Evolutionary conservation across 2,329 filamentous ascomycete genomes (phyloP), one percentile per base, ranked within the genome.

Genomic region (Colletotrichum musicola): DNA sequence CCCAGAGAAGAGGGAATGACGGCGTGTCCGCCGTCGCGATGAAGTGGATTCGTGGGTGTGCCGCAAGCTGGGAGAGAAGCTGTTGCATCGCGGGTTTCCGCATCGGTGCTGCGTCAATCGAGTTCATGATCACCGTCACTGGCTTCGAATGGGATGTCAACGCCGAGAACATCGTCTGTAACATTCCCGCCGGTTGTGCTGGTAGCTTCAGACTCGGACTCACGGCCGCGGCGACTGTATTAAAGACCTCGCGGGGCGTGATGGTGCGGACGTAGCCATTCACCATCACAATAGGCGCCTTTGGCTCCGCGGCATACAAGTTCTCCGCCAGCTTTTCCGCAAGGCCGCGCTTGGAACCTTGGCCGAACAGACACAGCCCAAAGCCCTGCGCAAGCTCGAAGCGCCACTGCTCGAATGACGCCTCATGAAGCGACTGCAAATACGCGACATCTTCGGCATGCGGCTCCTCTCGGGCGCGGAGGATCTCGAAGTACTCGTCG

Each of bases 371-470:
- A 76, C 96, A 97, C 59, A 98, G 84, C 75, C 93, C 94, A 83
- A 97, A 98, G 22, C 90, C 90, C 77, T 97, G 90, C 5, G 90
- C 85, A 16, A 98, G 86, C 82, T 99, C 96, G 77, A 98, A 98
- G 0, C 87, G 82, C 96, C 96, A 99, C 77, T 98, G 96, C 1
- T 91, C 88, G 77, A 97, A 98, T 0, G 92, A 94, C 69, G 92
- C 89, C 51, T 89, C 84, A 77, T 98, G 95, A 22, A 97, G 81
- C 6, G 89, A 86, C 72, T 92, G 85, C 27, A 99, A 83, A 71
- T 92, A 92, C 18, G 88, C 84, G 58, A 93, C 88, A 72, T 97
- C 93, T 3, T 85, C 80, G 40, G 84, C 83, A 77, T 97, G 95
- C 0, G 87, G 88, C 73, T 97, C 92, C 67, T 85, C 77, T 72